Evolutionary conservation across 73 alveolate genomes (phyloP).

Genomic region (Tetrahymena malaccensis): DNA sequence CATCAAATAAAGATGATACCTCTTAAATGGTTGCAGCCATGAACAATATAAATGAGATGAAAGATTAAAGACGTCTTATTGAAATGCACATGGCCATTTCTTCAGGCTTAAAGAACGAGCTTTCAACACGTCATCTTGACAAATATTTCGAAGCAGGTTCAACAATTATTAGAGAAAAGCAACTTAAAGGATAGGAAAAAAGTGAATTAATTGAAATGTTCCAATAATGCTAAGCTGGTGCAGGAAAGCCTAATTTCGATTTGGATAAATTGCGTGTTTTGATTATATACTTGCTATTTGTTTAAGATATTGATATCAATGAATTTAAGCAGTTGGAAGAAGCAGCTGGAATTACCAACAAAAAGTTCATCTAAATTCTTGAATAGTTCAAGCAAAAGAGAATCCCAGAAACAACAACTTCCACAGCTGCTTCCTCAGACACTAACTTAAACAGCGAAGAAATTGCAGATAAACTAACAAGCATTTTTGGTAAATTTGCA

Average conservation of each 20-base stretch:
- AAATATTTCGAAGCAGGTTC: not conserved
- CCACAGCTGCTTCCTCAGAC: not conserved
- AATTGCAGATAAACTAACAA: not conserved
- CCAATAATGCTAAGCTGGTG: not conserved
- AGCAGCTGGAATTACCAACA: not conserved
- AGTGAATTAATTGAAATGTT: not conserved
- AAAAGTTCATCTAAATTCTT: not conserved
- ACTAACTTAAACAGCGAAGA: not conserved
- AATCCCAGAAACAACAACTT: not conserved
- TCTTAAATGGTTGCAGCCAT: not conserved
- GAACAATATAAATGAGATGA: not conserved
- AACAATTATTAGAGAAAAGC: not conserved
- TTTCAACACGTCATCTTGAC: not conserved
- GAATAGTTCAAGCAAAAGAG: not conserved
- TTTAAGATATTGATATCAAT: not conserved
- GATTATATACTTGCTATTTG: not conserved
- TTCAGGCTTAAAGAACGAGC: not conserved
- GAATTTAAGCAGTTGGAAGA: not conserved
- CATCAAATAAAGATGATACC: slow-evolving; percentile 4
- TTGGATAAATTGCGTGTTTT: not conserved
- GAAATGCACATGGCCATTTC: not conserved
- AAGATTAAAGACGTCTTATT: not conserved
- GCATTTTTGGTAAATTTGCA: not conserved
- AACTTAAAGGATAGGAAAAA: not conserved
- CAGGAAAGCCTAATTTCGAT: not conserved